Conservation (phyloP, 352 stramenopile genomes). For the Saprolegnia parasitica region DNA sequence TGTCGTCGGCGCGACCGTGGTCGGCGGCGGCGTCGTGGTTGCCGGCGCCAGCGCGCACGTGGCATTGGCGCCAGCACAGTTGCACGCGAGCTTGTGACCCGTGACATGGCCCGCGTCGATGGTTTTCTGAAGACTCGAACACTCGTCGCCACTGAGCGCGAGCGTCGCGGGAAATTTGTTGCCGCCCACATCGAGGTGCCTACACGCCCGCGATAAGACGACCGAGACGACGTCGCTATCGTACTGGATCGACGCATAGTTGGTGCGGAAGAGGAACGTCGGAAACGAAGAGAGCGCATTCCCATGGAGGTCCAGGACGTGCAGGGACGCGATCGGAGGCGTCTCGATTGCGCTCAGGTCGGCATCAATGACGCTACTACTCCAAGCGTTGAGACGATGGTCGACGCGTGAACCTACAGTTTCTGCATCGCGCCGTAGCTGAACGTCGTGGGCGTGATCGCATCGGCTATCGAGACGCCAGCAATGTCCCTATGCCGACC, state of each 20-base stretch:
- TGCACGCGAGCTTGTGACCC: neutral
- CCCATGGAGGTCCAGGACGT: slow-evolving; percentile 11
- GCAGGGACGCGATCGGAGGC: neutral
- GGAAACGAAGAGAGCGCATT: slow-evolving; percentile 15
- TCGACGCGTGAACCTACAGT: slow-evolving; percentile 1
- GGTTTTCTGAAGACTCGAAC: neutral
- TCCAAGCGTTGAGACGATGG: too few relatives aligned
- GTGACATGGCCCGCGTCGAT: slow-evolving; percentile 3
- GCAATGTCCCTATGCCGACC: slow-evolving; percentile 12
- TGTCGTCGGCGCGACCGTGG: neutral
- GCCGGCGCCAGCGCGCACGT: slow-evolving; percentile 1
- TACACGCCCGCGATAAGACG: neutral
- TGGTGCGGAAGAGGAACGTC: slow-evolving; percentile 3
- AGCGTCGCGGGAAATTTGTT: neutral
- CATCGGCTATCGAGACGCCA: neutral
- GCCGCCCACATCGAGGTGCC: slow-evolving; percentile 15
- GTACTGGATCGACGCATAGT: slow-evolving; percentile 14
- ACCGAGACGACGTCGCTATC: too few relatives aligned
- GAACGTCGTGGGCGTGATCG: slow-evolving; percentile 9
- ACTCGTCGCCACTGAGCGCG: neutral
- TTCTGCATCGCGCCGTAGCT: neutral
- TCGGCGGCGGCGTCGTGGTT: neutral
- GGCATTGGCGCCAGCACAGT: neutral
- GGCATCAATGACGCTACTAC: slow-evolving; percentile 19
- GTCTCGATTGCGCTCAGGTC: slow-evolving; percentile 14